Conservation (phyloP, 768 basidiomycete genomes). For the Trametes cubensis region DNA sequence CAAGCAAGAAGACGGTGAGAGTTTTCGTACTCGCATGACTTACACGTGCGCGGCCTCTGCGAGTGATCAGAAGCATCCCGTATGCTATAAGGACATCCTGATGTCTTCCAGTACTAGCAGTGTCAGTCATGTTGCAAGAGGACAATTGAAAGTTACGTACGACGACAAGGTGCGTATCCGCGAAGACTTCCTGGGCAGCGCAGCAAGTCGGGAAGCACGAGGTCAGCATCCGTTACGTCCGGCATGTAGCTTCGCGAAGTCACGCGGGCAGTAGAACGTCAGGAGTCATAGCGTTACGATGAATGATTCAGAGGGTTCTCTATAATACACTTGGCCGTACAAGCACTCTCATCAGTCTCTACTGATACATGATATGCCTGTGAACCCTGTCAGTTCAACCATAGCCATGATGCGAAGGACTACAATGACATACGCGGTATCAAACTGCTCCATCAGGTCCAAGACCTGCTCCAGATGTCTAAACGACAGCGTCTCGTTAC, state of each 20-base stretch:
- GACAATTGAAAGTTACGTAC: conserved; percentile 7
- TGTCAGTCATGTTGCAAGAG: background rate
- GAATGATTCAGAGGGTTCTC: background rate
- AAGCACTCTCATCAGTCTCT: background rate
- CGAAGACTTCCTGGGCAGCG: background rate
- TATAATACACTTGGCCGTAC: background rate
- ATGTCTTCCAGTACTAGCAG: background rate
- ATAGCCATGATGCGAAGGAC: background rate
- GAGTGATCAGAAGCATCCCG: conserved; percentile 5
- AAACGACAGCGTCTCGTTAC: conserved; percentile 49
- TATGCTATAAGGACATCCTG: background rate
- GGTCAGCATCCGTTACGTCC: conserved; percentile 14
- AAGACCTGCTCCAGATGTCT: conserved; percentile 58
- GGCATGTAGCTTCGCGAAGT: background rate
- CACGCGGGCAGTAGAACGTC: no score
- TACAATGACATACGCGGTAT: conserved; percentile 26
- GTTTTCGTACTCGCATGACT: background rate
- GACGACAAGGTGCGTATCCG: background rate
- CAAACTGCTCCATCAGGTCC: conserved; percentile 65
- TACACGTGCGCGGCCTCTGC: conserved; percentile 6
- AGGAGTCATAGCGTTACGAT: no score
- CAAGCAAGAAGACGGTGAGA: background rate
- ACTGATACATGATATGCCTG: conserved; percentile 27
- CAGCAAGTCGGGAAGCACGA: background rate
- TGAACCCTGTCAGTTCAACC: background rate